phyloP scores from a whole-genome alignment of 2,329 filamentous ascomycete genomes.

The Fusarium albosuccineum region DNA sequence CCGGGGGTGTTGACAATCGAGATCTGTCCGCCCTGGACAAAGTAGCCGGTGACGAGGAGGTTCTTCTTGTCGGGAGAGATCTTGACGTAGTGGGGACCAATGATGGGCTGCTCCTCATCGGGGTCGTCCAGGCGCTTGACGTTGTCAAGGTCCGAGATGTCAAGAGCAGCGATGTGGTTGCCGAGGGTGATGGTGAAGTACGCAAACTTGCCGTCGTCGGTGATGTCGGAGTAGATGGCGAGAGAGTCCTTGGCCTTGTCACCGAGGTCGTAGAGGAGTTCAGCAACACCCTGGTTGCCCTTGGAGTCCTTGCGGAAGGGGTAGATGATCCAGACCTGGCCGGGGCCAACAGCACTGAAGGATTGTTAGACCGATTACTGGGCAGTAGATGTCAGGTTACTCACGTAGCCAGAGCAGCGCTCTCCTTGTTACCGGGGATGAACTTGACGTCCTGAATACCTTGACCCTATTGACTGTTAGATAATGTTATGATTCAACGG shows the following conservation, averaged over 20 bases:
- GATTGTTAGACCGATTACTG: background rate
- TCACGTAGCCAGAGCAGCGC: slow-evolving; percentile 68
- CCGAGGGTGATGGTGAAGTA: slow-evolving; percentile 72
- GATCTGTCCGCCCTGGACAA: slow-evolving; percentile 71
- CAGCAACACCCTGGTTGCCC: slow-evolving; percentile 68
- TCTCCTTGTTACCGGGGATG: slow-evolving; percentile 70
- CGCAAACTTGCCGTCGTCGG: slow-evolving; percentile 67
- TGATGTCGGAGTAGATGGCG: slow-evolving; percentile 73
- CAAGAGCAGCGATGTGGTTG: slow-evolving; percentile 70
- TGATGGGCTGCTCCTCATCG: slow-evolving; percentile 68
- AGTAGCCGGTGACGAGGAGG: slow-evolving; percentile 74
- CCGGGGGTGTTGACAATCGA: slow-evolving; percentile 71
- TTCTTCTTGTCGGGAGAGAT: slow-evolving; percentile 74
- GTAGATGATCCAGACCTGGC: slow-evolving; percentile 75
- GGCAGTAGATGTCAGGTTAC: slow-evolving; percentile 1
- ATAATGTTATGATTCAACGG: fast-evolving
- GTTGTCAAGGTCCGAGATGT: slow-evolving; percentile 71
- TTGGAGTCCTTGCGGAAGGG: slow-evolving; percentile 67
- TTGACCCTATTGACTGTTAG: slow-evolving; percentile 54
- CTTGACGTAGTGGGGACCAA: slow-evolving; percentile 75
- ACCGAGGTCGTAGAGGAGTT: slow-evolving; percentile 71
- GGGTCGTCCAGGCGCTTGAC: slow-evolving; percentile 73
- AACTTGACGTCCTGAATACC: slow-evolving; percentile 76
- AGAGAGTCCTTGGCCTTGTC: slow-evolving; percentile 66
- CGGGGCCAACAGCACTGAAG: slow-evolving; percentile 65